A percentile compares a stretch with the other conserved stretches of the same genome.
phyloP scores from a whole-genome alignment of 306 rosid species.

The Pachyrhizus erosus region DNA sequence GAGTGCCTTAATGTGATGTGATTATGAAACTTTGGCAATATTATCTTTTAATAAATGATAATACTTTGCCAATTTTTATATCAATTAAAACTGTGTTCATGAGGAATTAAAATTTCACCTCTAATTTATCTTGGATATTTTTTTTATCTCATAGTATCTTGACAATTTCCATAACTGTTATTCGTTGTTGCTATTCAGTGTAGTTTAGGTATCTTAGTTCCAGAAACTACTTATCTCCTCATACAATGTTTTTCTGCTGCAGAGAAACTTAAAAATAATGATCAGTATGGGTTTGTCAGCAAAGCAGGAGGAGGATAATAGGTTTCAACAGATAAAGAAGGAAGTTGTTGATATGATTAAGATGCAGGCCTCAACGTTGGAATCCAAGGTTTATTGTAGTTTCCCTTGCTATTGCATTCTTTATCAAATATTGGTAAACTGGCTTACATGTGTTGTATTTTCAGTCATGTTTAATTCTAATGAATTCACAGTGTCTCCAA shows the following conservation, averaged over 20 bases:
- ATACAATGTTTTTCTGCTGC: slow-evolving; percentile 52
- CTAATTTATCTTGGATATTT: slow-evolving; percentile 12
- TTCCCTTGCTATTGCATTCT: slow-evolving; percentile 14
- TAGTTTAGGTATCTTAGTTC: slow-evolving; percentile 37
- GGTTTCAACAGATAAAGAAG: slow-evolving; percentile 87
- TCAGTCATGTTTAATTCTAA: slow-evolving; percentile 11
- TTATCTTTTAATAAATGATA: slow-evolving; percentile 10
- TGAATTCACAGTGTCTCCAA: slow-evolving; percentile 17
- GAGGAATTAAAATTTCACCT: slow-evolving; percentile 22
- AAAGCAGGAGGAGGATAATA: slow-evolving; percentile 86
- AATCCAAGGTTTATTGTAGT: slow-evolving; percentile 67
- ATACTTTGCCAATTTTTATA: slow-evolving; percentile 31
- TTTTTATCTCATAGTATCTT: not conserved
- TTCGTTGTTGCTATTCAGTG: slow-evolving; percentile 42
- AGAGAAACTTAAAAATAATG: slow-evolving; percentile 97
- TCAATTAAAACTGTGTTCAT: not conserved
- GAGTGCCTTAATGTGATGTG: slow-evolving; percentile 33
- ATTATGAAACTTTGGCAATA: slow-evolving; percentile 2
- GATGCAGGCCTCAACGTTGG: slow-evolving; percentile 60
- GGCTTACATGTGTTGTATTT: slow-evolving; percentile 22
- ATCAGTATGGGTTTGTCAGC: slow-evolving; percentile 88
- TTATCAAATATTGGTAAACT: slow-evolving; percentile 19
- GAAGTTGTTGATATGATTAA: slow-evolving; percentile 90
- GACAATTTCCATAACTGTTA: slow-evolving; percentile 3
- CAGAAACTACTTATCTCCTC: slow-evolving; percentile 42